A percentile compares a stretch with the other conserved stretches of the same genome.
These are phyloP conservation scores for Populus nigra DNA, from an alignment of 345 rosid genomes.

Conservation along the genomic window DNA sequence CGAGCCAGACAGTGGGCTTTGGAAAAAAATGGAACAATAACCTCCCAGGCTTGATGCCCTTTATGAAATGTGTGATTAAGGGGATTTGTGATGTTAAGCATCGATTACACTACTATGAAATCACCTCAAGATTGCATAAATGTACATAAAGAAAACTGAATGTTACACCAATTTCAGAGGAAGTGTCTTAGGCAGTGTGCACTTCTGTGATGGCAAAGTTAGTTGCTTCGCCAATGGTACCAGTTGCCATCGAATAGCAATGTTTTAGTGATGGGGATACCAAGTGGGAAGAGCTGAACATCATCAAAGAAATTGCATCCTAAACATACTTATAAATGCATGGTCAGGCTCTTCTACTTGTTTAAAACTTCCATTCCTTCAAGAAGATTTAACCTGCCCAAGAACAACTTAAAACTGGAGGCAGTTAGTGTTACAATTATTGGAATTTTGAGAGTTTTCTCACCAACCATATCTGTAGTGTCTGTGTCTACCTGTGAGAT, in stretches of 20 bases:
- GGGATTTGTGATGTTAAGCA: background rate
- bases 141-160: background rate
- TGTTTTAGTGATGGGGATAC: background rate
- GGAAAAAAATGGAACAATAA: constrained; percentile 56
- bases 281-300: background rate
- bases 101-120: background rate
- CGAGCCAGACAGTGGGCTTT: constrained; percentile 65
- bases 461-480: background rate
- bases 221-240: background rate
- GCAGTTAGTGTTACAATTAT: background rate
- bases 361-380: background rate
- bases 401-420: background rate
- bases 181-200: no score
- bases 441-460: background rate
- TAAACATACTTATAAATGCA: no score
- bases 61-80: background rate
- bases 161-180: background rate
- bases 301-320: background rate
- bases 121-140: background rate
- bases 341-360: no score
- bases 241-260: background rate
- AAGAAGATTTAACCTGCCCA: background rate
- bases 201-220: background rate
- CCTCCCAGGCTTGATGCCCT: constrained; percentile 29
- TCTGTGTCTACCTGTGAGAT: background rate